phyloP scores from a whole-genome alignment of 192 early-diverging fungal genomes.

The Podila clonocystis region DNA sequence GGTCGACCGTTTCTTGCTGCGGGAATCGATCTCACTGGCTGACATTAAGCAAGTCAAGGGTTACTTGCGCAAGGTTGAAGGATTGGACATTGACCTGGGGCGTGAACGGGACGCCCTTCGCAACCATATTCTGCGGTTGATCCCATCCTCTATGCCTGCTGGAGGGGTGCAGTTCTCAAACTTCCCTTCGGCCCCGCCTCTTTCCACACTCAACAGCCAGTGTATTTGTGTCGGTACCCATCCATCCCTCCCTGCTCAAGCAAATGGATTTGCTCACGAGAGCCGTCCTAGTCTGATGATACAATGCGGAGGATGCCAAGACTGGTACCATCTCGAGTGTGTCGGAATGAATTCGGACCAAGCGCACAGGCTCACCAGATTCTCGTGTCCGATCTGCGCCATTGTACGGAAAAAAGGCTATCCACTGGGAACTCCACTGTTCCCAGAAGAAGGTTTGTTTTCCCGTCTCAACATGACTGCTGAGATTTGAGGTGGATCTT shows the following conservation, averaged over 20 bases:
- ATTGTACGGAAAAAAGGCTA: constrained; percentile 31
- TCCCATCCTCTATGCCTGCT: constrained; percentile 17
- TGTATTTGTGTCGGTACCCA: constrained; percentile 14
- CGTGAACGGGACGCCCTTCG: constrained; percentile 53
- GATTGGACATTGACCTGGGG: constrained; percentile 51
- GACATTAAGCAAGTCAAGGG: constrained; percentile 47
- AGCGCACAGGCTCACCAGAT: constrained; percentile 54
- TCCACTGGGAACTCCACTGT: constrained; percentile 8
- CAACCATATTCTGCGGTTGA: constrained; percentile 46
- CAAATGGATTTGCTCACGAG: background rate
- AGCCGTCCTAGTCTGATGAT: constrained; percentile 51
- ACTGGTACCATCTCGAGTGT: constrained; percentile 73
- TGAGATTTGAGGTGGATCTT: background rate
- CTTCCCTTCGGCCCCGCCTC: constrained; percentile 25
- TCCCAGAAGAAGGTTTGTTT: constrained; percentile 21
- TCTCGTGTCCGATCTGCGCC: constrained; percentile 69
- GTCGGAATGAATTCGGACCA: constrained; percentile 57
- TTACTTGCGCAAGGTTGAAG: constrained; percentile 52
- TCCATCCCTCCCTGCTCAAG: background rate
- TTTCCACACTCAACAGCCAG: constrained; percentile 3
- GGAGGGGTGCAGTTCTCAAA: constrained; percentile 12
- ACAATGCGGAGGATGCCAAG: constrained; percentile 71
- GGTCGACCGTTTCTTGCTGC: constrained; percentile 22
- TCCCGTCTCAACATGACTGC: background rate
- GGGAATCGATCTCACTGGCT: constrained; percentile 14